These are phyloP conservation scores for Fusarium pseudocircinatum DNA, from an alignment of 2,329 filamentous ascomycete genomes.

Conservation along the genomic window DNA sequence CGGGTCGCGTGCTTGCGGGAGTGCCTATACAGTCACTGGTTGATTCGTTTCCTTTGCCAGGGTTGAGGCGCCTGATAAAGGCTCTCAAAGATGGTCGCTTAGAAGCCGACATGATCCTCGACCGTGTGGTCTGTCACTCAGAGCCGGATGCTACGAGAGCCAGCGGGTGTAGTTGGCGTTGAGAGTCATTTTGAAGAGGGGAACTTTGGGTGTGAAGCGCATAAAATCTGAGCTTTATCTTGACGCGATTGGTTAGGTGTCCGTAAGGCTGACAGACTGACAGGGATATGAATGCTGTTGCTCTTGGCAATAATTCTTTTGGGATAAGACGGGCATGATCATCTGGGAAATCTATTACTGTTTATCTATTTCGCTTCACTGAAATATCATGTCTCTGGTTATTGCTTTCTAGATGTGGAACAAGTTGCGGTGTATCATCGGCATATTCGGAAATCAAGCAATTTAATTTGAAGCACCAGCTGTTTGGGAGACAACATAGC, in stretches of 20 bases:
- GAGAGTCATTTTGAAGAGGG: too few relatives aligned
- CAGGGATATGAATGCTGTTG: neutral
- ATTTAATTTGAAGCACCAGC: neutral
- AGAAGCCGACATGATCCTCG: neutral
- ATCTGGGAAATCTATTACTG: neutral
- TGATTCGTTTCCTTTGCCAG: neutral
- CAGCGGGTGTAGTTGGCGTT: too few relatives aligned
- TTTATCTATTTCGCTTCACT: accelerated
- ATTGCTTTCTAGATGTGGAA: accelerated
- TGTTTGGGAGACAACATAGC: neutral
- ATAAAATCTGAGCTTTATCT: too few relatives aligned
- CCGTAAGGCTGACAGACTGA: neutral
- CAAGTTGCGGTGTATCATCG: accelerated
- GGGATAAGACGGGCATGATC: neutral
- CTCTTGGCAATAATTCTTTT: neutral
- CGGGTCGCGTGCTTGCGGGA: accelerated
- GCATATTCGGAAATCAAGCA: neutral
- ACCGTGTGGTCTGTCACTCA: too few relatives aligned
- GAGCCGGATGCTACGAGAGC: too few relatives aligned
- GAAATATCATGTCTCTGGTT: accelerated
- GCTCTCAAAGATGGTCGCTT: neutral
- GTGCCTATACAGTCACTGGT: too few relatives aligned
- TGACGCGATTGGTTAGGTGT: neutral
- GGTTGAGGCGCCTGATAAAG: neutral
- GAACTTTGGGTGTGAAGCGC: too few relatives aligned